Conservation (phyloP, 192 early-diverging fungal species). For the Mortierella claussenii region DNA sequence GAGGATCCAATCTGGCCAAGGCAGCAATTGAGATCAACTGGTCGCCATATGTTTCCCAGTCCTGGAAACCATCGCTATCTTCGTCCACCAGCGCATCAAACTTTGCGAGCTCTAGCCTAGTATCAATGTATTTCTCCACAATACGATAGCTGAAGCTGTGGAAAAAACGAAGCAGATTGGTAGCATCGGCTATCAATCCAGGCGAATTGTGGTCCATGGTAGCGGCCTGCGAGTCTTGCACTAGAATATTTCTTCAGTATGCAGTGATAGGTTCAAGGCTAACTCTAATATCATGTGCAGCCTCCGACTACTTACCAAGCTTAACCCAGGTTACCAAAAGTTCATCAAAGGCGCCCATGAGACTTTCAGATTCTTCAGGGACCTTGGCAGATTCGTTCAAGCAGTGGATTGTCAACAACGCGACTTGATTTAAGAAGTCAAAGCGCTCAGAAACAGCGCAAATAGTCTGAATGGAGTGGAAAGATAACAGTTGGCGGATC, state of each 20-base stretch:
- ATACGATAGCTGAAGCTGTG: constrained; percentile 64
- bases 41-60: constrained; percentile 78
- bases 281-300: neutral
- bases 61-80: constrained; percentile 67
- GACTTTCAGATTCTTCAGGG: constrained; percentile 60
- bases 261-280: neutral
- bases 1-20: constrained; percentile 69
- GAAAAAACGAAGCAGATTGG: constrained; percentile 57
- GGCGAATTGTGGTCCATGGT: constrained; percentile 43
- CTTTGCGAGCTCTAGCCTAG: constrained; percentile 68
- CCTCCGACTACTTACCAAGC: constrained; percentile 53
- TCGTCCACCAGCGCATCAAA: constrained; percentile 57
- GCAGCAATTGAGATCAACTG: constrained; percentile 74
- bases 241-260: neutral
- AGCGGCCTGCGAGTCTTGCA: constrained; percentile 48
- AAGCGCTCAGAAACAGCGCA: constrained; percentile 64
- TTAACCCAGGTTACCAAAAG: constrained; percentile 69
- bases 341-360: constrained; percentile 70
- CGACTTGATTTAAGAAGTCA: constrained; percentile 67
- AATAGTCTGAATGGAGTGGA: constrained; percentile 59
- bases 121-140: constrained; percentile 70
- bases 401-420: constrained; percentile 65
- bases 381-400: constrained; percentile 59
- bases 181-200: constrained; percentile 39
- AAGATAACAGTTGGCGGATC: constrained; percentile 64